These are phyloP conservation scores for Obba rivulosa DNA, from an alignment of 768 basidiomycete species.

Conservation along the genomic window DNA sequence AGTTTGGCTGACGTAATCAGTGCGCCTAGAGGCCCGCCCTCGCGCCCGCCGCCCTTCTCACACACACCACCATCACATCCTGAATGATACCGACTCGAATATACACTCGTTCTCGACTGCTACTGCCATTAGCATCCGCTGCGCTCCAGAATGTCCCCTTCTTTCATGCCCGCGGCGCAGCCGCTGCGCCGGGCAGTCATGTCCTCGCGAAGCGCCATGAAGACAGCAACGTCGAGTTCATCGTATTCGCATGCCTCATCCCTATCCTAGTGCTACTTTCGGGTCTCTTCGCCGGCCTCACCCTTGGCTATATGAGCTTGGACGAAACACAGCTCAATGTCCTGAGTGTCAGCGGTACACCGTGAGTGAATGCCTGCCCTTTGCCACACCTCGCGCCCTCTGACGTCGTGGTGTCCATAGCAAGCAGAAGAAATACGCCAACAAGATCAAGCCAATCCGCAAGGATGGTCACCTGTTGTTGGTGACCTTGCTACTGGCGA, in stretches of 20 bases:
- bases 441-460: constrained; percentile 82
- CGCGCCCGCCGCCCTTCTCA: constrained; percentile 2
- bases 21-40: no score
- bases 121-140: constrained; percentile 20
- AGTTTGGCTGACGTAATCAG: no score
- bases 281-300: constrained; percentile 87
- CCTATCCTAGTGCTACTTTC: constrained; percentile 79
- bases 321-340: constrained; percentile 92
- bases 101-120: constrained; percentile 19
- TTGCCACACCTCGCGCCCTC: neutral
- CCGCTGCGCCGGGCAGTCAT: constrained; percentile 12
- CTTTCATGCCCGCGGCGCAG: neutral
- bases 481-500: constrained; percentile 77
- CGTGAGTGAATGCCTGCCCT: constrained; percentile 42
- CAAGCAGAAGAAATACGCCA: constrained; percentile 73
- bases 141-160: constrained; percentile 20
- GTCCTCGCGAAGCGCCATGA: constrained; percentile 29
- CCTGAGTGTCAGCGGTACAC: constrained; percentile 76
- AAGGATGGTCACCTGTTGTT: constrained; percentile 78
- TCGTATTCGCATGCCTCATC: constrained; percentile 55
- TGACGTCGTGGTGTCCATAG: constrained; percentile 30
- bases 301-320: constrained; percentile 88
- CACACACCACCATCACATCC: constrained; percentile 11
- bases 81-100: constrained; percentile 24
- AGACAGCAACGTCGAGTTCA: constrained; percentile 21